These are phyloP conservation scores for Thielaviopsis populi DNA, from an alignment of 2,329 filamentous ascomycete genomes.

Conservation along the genomic window DNA sequence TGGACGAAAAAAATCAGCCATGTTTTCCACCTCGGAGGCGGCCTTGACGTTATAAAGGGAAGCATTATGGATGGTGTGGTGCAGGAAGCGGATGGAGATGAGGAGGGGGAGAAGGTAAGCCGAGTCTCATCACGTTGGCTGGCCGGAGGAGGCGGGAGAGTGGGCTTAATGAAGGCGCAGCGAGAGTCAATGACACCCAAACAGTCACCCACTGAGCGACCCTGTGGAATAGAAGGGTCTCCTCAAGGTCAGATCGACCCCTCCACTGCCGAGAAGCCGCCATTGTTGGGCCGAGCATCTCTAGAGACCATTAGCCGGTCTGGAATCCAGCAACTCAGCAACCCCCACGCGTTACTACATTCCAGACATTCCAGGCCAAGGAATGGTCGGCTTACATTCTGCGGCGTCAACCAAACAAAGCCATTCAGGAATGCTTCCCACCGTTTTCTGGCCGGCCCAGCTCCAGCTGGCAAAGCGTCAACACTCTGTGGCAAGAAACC, in stretches of 20 bases:
- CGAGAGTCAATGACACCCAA: neutral
- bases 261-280: neutral
- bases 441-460: neutral
- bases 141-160: neutral
- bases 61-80: neutral
- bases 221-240: neutral
- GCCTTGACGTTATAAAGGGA: neutral
- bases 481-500: neutral
- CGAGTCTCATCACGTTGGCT: neutral
- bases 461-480: neutral
- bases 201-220: neutral
- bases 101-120: neutral
- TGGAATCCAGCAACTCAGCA: constrained; percentile 7
- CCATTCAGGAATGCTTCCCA: neutral
- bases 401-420: neutral
- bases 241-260: neutral
- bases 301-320: neutral
- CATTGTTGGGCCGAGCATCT: neutral
- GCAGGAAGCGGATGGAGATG: neutral
- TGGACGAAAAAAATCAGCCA: constrained; percentile 12
- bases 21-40: constrained; percentile 3
- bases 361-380: constrained; percentile 6
- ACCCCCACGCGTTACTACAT: too few species aligned
- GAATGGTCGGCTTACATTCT: neutral
- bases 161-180: neutral